A percentile compares a stretch with the other conserved stretches of the same genome.
Conservation (phyloP, 148 eudicot species). For the Nyssa sinensis region DNA sequence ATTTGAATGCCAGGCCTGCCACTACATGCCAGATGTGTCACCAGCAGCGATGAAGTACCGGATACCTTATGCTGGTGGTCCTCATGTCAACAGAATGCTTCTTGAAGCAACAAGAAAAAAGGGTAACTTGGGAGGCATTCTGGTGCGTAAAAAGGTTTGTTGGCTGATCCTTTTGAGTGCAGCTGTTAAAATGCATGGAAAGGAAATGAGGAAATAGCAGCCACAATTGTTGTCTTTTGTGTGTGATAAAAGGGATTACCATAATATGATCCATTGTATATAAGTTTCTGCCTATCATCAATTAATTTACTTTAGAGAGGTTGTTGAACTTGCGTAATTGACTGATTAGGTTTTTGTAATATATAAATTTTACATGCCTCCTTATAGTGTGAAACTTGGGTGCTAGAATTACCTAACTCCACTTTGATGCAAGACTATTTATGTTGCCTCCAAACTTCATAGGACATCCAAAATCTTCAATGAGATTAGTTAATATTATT, state of each 20-base stretch:
- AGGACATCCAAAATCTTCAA: no score
- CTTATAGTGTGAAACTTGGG: no score
- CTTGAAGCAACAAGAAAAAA: background rate
- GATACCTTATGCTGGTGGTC: background rate
- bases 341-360: no score
- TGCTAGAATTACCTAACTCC: no score
- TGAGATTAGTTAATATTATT: no score
- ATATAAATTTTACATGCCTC: no score
- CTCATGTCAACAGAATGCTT: background rate
- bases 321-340: background rate
- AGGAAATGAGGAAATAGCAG: background rate
- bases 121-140: background rate
- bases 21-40: slow-evolving; percentile 51
- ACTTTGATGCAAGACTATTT: no score
- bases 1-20: slow-evolving; percentile 33
- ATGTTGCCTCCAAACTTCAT: no score
- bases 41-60: slow-evolving; percentile 23
- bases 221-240: no score
- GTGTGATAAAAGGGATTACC: background rate
- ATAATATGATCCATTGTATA: background rate
- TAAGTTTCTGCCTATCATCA: background rate
- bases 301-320: background rate
- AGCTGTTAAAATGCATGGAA: background rate
- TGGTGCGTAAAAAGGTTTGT: background rate
- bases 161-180: no score